Evolutionary conservation across 2,329 filamentous ascomycete species (phyloP).

Genomic region (Capronia coronata): DNA sequence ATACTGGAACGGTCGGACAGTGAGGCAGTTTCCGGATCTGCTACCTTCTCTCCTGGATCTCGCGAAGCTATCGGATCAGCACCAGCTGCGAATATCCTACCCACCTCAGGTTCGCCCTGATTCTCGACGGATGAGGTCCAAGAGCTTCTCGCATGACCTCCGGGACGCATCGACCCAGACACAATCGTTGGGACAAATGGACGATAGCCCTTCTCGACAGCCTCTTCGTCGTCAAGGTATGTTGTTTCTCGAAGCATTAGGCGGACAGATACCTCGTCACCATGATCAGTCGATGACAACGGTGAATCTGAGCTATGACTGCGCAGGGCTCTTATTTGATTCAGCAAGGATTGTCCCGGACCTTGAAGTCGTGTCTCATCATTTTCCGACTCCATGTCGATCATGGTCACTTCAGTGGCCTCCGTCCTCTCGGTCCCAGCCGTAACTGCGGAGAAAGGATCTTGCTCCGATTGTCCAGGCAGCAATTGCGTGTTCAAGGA

Average conservation of each 20-base stretch:
- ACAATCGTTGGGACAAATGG: slow-evolving; percentile 22
- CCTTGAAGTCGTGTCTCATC: slow-evolving; percentile 40
- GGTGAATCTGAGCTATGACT: slow-evolving; percentile 40
- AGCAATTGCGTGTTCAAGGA: slow-evolving; percentile 24
- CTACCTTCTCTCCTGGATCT: slow-evolving; percentile 1
- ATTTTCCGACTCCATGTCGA: slow-evolving; percentile 65
- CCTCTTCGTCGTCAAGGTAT: slow-evolving; percentile 36
- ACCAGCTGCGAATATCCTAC: neutral
- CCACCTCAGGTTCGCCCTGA: slow-evolving; percentile 8
- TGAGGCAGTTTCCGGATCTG: slow-evolving; percentile 6
- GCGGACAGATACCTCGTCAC: slow-evolving; percentile 50
- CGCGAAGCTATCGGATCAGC: neutral
- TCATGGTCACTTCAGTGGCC: slow-evolving; percentile 49
- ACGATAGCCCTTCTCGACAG: slow-evolving; percentile 36
- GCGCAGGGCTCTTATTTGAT: slow-evolving; percentile 45
- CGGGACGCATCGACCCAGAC: slow-evolving; percentile 20
- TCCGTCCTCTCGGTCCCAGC: slow-evolving; percentile 58
- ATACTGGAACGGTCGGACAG: slow-evolving; percentile 15
- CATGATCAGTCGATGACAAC: slow-evolving; percentile 39
- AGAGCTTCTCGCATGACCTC: slow-evolving; percentile 19
- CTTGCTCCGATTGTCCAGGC: slow-evolving; percentile 10
- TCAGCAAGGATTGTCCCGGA: slow-evolving; percentile 40
- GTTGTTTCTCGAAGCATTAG: slow-evolving; percentile 48
- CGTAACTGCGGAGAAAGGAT: slow-evolving; percentile 48
- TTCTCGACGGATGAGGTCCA: slow-evolving; percentile 28